Base-by-base conservation (phyloP, 83 land plant species). In the Picea engelmannii region DNA sequence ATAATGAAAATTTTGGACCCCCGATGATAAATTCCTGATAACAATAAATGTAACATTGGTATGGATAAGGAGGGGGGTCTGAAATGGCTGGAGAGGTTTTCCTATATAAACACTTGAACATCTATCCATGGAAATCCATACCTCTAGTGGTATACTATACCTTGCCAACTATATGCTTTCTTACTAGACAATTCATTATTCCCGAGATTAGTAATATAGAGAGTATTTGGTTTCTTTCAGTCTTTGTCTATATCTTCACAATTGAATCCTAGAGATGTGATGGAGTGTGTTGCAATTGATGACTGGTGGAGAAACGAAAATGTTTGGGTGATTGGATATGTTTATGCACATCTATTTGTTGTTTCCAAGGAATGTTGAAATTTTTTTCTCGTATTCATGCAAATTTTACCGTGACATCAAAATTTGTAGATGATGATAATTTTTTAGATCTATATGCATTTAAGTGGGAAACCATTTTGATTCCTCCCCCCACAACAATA, bases 271-370 rank as follows among this genome's bases (percentile, higher is more conserved):
- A 13, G 90, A 90, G 85, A 90, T 88, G 84, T 85, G 81, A 63
- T 90, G 92, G 92, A 87, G 88, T 80, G 90, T 12, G 91, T 90
- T 44, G 88, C 83, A 23, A 88, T 90, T 27, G 88, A 90, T 82
- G 92, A 90, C 44, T 89, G 82, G 88, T 89, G 86, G 88, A 86
- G 91, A 82, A 89, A 89, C 66, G 88, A 89, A 62, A 86, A 89
- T 78, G 85, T 89, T 78, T 89, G 91, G 91, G 91, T 89, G 62
- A 89, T 89, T 81, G 91, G 89, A 74, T 89, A 47, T 77, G 89
- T 71, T 20, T 89, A 89, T 40, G 76, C 91, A 15, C 91, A 89
- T 59, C 78, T 89, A 7, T 89, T 89, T 87, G 91, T 89, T 82
- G 83, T 44, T 84, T 89, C 71, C 89, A 89, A 76, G 91, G 91